A percentile compares a stretch with the other conserved stretches of the same genome.
Conservation (phyloP, 148 eudicot species). For the Pouteria glomerata region DNA sequence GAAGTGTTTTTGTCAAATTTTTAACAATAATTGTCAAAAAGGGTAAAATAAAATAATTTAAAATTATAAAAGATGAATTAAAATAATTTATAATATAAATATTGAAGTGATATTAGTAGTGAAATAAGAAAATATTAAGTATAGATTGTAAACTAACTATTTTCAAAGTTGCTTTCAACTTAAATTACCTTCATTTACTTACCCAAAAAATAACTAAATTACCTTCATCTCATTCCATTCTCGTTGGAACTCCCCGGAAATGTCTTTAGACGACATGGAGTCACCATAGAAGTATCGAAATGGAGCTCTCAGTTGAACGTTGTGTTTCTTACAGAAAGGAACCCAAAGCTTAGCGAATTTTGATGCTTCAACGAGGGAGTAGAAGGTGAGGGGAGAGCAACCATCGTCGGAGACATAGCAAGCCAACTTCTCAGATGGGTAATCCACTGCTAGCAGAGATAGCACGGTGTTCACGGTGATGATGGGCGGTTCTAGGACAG, state of each 20-base stretch:
- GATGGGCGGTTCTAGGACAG: constrained; percentile 32
- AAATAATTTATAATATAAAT: too few relatives aligned
- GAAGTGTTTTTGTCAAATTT: too few relatives aligned
- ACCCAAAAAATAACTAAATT: too few relatives aligned
- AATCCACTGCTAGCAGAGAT: constrained; percentile 35
- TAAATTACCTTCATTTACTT: too few relatives aligned
- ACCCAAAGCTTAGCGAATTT: constrained; percentile 38
- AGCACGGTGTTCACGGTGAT: constrained; percentile 33
- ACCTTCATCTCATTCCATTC: constrained; percentile 32
- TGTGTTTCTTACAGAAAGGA: constrained; percentile 33
- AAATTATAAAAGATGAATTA: too few relatives aligned
- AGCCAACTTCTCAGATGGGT: constrained; percentile 32
- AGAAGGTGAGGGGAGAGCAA: constrained; percentile 31
- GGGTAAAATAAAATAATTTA: too few relatives aligned
- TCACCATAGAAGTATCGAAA: constrained; percentile 26
- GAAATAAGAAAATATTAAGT: too few relatives aligned
- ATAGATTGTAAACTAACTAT: too few relatives aligned
- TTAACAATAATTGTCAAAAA: too few relatives aligned
- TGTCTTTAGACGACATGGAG: not conserved
- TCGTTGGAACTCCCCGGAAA: constrained; percentile 19
- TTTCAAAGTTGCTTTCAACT: too few relatives aligned
- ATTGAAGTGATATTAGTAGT: too few relatives aligned
- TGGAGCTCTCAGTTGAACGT: constrained; percentile 29
- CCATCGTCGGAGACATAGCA: constrained; percentile 43
- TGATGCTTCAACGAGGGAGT: constrained; percentile 25